Percentiles rank a stretch among this genome's conserved stretches.
phyloP scores from a whole-genome alignment of 345 rosid species.

The Ceriops decandra region DNA sequence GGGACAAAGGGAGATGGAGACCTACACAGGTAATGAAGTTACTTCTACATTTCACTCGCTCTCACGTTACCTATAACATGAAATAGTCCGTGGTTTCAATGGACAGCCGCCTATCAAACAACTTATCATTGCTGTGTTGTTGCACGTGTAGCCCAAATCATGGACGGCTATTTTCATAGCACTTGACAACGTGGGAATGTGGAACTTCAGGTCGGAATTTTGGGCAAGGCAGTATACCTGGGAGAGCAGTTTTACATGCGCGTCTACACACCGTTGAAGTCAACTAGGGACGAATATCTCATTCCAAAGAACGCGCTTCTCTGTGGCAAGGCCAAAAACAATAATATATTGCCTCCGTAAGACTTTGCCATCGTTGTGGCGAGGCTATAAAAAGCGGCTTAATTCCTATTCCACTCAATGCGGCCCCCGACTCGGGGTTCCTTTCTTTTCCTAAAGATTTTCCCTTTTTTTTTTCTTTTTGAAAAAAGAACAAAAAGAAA shows the following conservation, averaged over 20 bases:
- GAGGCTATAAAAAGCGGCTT: no score
- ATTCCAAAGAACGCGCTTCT: constrained; percentile 41
- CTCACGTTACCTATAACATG: not conserved
- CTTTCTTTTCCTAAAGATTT: no score
- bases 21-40: constrained; percentile 22
- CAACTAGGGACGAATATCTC: constrained; percentile 29
- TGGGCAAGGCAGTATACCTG: constrained; percentile 44
- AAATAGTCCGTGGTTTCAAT: not conserved
- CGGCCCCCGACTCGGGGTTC: no score
- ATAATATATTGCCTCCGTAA: constrained; percentile 21
- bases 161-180: constrained; percentile 40
- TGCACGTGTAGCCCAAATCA: constrained; percentile 40
- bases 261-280: constrained; percentile 25
- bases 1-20: constrained; percentile 77
- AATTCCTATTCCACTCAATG: no score
- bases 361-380: no score
- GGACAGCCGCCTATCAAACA: no score
- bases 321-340: constrained; percentile 33
- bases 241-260: constrained; percentile 43
- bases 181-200: constrained; percentile 48
- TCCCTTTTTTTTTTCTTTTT: no score
- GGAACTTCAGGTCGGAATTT: constrained; percentile 40
- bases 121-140: not conserved
- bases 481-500: no score
- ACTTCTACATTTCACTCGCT: not conserved